These are phyloP conservation scores for Shiraia sp. DNA, from an alignment of 2,329 filamentous ascomycete species.

Conservation along the genomic window DNA sequence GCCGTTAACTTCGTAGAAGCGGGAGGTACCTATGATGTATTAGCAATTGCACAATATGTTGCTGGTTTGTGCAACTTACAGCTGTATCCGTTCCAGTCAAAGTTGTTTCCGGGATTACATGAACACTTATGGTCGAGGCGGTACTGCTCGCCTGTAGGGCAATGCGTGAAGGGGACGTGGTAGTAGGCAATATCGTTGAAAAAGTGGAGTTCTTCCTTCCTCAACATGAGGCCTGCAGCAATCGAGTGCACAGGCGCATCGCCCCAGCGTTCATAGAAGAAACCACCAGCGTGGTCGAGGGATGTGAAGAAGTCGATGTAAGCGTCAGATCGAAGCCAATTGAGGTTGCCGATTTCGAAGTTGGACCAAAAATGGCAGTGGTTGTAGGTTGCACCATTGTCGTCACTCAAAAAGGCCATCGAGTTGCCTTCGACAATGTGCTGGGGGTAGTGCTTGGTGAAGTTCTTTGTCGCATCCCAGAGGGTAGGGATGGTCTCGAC, in stretches of 20 bases:
- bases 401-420: conserved; percentile 88
- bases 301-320: conserved; percentile 91
- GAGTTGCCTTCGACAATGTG: conserved; percentile 83
- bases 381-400: conserved; percentile 91
- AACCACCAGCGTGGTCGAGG: conserved; percentile 88
- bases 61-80: conserved; percentile 63
- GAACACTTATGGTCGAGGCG: conserved; percentile 86
- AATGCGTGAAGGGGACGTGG: conserved; percentile 97
- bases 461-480: conserved; percentile 94
- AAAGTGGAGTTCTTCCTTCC: conserved; percentile 95
- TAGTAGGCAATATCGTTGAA: conserved; percentile 99
- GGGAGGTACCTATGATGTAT: conserved; percentile 73
- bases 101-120: conserved; percentile 95
- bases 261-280: conserved; percentile 99
- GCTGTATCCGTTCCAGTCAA: conserved; percentile 98
- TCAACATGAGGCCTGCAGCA: conserved; percentile 80
- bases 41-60: conserved; percentile 1
- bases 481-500: conserved; percentile 93
- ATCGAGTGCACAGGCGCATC: conserved; percentile 99
- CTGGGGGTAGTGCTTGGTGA: conserved; percentile 87
- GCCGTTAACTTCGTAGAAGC: conserved; percentile 82
- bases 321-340: conserved; percentile 87
- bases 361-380: conserved; percentile 99
- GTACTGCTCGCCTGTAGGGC: conserved; percentile 85
- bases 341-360: conserved; percentile 92